These are phyloP conservation scores for Lyophyllum atratum DNA, from an alignment of 768 basidiomycete genomes.

Conservation along the genomic window DNA sequence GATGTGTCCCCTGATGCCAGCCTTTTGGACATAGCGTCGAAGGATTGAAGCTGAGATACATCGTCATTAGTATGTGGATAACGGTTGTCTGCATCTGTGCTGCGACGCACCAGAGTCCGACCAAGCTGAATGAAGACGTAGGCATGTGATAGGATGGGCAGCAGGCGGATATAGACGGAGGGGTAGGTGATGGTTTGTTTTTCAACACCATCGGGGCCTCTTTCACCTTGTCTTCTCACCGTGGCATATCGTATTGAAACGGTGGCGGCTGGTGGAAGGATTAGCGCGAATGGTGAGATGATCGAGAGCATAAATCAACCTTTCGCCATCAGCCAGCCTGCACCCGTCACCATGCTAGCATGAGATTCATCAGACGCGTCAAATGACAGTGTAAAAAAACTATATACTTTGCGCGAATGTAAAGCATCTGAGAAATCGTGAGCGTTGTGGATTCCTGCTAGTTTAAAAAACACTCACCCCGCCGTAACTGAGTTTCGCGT, in stretches of 20 bases:
- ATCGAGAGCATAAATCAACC: conserved; percentile 34
- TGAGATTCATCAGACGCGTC: not conserved
- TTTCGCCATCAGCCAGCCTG: conserved; percentile 67
- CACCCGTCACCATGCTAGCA: conserved; percentile 61
- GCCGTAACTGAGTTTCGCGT: conserved; percentile 75
- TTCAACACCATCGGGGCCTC: conserved; percentile 54
- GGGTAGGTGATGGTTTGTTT: conserved; percentile 71
- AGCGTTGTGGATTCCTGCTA: not conserved
- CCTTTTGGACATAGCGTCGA: conserved; percentile 47
- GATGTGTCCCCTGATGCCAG: conserved; percentile 60
- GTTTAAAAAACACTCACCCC: conserved; percentile 48
- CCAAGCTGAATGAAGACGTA: conserved; percentile 73
- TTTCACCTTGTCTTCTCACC: conserved; percentile 68
- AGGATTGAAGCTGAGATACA: conserved; percentile 43
- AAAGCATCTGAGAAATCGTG: conserved; percentile 56
- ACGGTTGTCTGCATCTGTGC: not conserved
- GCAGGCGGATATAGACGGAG: conserved; percentile 70
- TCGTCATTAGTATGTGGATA: not conserved
- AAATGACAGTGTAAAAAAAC: not conserved
- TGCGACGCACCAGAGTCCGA: conserved; percentile 48
- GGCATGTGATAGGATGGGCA: conserved; percentile 68
- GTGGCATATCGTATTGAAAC: conserved; percentile 73
- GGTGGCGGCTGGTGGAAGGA: conserved; percentile 24
- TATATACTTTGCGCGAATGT: conserved; percentile 64
- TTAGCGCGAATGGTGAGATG: not conserved